A percentile compares a stretch with the other conserved stretches of the same genome.
phyloP scores from a whole-genome alignment of 768 basidiomycete species.

The Fomitopsis pulvina region DNA sequence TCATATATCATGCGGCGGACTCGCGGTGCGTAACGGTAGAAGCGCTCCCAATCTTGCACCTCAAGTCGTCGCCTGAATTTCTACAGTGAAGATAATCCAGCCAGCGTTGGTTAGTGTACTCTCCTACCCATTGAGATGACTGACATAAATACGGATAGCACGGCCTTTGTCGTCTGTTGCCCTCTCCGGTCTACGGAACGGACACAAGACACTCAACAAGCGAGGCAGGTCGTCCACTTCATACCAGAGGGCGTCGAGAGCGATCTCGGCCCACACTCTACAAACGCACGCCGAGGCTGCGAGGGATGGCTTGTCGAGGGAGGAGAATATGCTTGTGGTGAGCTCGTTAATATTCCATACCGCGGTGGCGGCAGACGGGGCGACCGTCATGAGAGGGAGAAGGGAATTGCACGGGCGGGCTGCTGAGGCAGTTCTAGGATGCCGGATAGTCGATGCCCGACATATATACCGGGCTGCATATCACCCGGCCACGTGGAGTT shows the following conservation, averaged over 20 bases:
- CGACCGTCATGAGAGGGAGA: neutral
- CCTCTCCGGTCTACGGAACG: conserved; percentile 25
- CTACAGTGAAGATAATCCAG: conserved; percentile 10
- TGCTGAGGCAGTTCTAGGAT: too few species aligned
- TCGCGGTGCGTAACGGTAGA: conserved; percentile 39
- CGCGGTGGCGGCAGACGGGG: neutral
- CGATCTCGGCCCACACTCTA: conserved; percentile 50
- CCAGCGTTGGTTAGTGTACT: neutral
- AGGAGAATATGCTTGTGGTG: conserved; percentile 17
- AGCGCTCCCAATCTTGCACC: conserved; percentile 47
- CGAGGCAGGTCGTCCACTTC: conserved; percentile 40
- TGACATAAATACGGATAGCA: neutral
- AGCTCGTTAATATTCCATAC: conserved; percentile 17
- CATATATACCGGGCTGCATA: too few species aligned
- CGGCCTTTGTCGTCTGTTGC: neutral
- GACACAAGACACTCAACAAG: conserved; percentile 46
- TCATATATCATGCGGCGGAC: conserved; percentile 18
- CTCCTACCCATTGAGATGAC: neutral
- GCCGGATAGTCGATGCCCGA: too few species aligned
- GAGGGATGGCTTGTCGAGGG: conserved; percentile 18
- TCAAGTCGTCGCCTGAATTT: conserved; percentile 29
- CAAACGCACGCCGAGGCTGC: conserved; percentile 39
- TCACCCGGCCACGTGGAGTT: too few species aligned
- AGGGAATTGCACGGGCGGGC: neutral
- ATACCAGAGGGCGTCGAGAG: conserved; percentile 53